These are phyloP conservation scores for Shiraia bambusicola DNA, from an alignment of 2,329 filamentous ascomycete species.

Conservation along the genomic window DNA sequence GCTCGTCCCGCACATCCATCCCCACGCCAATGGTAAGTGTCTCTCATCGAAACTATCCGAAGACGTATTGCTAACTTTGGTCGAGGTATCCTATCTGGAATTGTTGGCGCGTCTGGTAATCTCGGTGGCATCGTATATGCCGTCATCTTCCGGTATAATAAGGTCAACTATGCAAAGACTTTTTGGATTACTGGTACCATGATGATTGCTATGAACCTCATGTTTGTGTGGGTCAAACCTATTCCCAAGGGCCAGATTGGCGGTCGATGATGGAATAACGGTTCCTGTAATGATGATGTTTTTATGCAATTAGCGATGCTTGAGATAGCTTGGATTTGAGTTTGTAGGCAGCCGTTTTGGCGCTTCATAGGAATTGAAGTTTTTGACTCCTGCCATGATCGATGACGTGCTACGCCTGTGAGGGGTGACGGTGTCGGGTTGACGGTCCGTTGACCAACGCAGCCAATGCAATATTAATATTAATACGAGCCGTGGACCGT, in stretches of 20 bases:
- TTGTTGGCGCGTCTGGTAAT: constrained; percentile 79
- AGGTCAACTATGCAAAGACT: constrained; percentile 65
- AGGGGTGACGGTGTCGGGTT: no score
- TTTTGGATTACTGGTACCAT: constrained; percentile 84
- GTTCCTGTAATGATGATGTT: neutral
- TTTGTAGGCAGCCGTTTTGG: no score
- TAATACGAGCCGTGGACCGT: no score
- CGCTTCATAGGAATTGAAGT: no score
- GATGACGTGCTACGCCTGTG: no score
- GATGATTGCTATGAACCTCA: constrained; percentile 68
- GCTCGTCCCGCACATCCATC: constrained; percentile 83
- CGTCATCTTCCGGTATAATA: constrained; percentile 76
- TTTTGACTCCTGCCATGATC: no score
- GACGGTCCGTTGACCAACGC: no score
- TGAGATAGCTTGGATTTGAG: neutral
- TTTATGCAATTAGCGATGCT: neutral
- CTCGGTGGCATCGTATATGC: constrained; percentile 83
- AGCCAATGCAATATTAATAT: no score
- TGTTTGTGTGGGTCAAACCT: constrained; percentile 64
- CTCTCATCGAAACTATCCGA: neutral
- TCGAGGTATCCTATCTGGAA: constrained; percentile 65
- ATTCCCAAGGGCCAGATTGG: constrained; percentile 57
- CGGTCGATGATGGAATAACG: constrained; percentile 32
- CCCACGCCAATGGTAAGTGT: constrained; percentile 70
- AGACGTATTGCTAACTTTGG: constrained; percentile 12